These are phyloP conservation scores for Schoenoplectus triqueter DNA, from an alignment of 202 grass and related monocot genomes.

Conservation along the genomic window DNA sequence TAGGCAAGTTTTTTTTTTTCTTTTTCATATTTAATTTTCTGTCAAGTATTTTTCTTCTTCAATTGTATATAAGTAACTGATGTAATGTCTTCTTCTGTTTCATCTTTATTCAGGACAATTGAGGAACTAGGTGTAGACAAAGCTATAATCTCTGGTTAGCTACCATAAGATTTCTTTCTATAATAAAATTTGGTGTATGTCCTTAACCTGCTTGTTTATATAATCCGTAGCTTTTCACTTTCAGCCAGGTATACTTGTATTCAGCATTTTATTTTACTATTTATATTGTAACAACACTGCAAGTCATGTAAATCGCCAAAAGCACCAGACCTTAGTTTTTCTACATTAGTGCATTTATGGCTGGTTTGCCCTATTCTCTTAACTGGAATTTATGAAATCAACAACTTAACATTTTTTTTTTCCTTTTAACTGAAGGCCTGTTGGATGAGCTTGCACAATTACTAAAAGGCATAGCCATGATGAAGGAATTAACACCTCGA, in stretches of 20 bases:
- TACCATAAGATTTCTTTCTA: constrained; percentile 17
- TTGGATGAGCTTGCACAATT: constrained; percentile 83
- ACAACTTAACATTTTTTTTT: not conserved
- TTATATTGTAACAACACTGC: constrained; percentile 16
- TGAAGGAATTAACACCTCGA: constrained; percentile 80
- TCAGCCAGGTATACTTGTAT: not conserved
- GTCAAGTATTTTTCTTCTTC: not conserved
- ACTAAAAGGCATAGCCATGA: constrained; percentile 84
- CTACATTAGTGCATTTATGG: not conserved
- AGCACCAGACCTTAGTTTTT: not conserved
- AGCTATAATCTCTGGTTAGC: constrained; percentile 75
- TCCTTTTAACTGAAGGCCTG: constrained; percentile 43
- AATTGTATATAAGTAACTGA: not conserved
- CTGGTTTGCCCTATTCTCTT: not conserved
- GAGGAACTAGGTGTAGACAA: constrained; percentile 81
- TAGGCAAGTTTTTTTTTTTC: constrained; percentile 39
- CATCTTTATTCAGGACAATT: constrained; percentile 60
- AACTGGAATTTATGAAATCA: constrained; percentile 1
- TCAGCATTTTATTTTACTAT: not conserved
- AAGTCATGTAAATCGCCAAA: not conserved
- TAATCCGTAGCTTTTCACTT: constrained; percentile 22
- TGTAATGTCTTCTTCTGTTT: constrained; percentile 30
- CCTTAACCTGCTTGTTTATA: not conserved
- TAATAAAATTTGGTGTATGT: not conserved
- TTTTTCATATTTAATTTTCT: not conserved